These are phyloP conservation scores for Keithomyces neogunnii DNA, from an alignment of 2,329 filamentous ascomycete genomes.

Conservation along the genomic window DNA sequence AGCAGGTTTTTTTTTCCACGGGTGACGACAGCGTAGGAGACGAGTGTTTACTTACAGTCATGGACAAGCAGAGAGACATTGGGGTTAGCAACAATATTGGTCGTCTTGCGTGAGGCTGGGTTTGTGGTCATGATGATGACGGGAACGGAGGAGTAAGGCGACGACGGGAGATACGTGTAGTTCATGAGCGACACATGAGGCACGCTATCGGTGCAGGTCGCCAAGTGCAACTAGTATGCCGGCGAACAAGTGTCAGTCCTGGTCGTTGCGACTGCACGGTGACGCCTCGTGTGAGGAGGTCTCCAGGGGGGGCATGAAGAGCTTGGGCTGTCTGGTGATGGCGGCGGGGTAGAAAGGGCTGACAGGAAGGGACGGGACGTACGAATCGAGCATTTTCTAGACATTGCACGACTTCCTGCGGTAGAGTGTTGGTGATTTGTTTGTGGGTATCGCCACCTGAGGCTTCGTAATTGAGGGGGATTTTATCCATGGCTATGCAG, in stretches of 20 bases:
- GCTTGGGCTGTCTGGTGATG: not conserved
- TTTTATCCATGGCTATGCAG: conserved; percentile 44
- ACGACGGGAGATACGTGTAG: conserved; percentile 88
- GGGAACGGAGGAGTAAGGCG: conserved; percentile 59
- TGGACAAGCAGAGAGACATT: conserved; percentile 92
- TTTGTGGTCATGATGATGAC: conserved; percentile 94
- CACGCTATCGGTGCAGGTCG: conserved; percentile 73
- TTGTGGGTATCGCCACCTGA: conserved; percentile 67
- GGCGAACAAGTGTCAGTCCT: not conserved
- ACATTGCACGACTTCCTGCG: conserved; percentile 79
- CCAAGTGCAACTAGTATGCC: conserved; percentile 71
- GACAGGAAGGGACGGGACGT: conserved; percentile 26
- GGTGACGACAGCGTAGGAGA: too few species aligned
- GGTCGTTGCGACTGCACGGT: not conserved
- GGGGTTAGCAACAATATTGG: conserved; percentile 76
- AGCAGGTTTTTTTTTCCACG: too few species aligned
- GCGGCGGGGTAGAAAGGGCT: not conserved
- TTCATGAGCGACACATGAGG: conserved; percentile 98
- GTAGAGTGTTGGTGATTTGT: conserved; percentile 60
- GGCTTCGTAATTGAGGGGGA: conserved; percentile 66
- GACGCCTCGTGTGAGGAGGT: not conserved
- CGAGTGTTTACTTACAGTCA: conserved; percentile 50
- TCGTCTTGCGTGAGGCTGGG: conserved; percentile 67
- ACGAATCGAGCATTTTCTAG: conserved; percentile 94
- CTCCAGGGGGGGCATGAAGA: not conserved